Evolutionary conservation across 1,139 yeast genomes (phyloP), one percentile per base, ranked within the genome.

Genomic region (Pichia sp.): DNA sequence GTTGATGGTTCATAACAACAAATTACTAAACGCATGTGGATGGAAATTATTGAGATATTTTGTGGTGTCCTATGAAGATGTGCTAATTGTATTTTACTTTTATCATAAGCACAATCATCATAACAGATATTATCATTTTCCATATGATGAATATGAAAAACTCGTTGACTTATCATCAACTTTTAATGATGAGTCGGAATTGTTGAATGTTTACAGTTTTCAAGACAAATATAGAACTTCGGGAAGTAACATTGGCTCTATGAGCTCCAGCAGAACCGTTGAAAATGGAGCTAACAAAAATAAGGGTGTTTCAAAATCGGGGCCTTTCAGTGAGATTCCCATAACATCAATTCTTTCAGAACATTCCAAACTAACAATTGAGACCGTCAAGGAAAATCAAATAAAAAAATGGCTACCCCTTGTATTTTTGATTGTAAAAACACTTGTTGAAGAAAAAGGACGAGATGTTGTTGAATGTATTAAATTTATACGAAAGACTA

Each of bases 401-500:
- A 35, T 43, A 5, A 29, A 41, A 28, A 35, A 39, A 16, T 44
- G 46, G 43, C 28, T 34, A 34, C 49, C 49, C 23, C 39, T 47
- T 11, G n/a, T 41, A 3, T 37, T 36, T 16, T 33, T 41, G 5
- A 42, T 47, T 5, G 31, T 34, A 5, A 23, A 27, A n/a, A 37
- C 41, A 5, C 9, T 47, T 27, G 37, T 36, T 3, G 44, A 45
- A 8, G 50, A 75, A 29, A 41, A 48, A 33, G 69, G 77, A 31
- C 62, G 77, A 4, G 97, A 90, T 57, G 74, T 92, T 51, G 80
- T 81, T 40, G 90, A 90, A 57, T 95, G 95, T 0, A 56, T 92
- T 36, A 84, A 82, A 55, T 66, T 90, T 32, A 64, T 87, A 1
- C 69, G 97, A 33, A 67, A 72, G 39, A 78, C 85, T 49, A 58